Conservation (phyloP, 192 early-diverging fungal species). For the Coemansia interrupta region DNA sequence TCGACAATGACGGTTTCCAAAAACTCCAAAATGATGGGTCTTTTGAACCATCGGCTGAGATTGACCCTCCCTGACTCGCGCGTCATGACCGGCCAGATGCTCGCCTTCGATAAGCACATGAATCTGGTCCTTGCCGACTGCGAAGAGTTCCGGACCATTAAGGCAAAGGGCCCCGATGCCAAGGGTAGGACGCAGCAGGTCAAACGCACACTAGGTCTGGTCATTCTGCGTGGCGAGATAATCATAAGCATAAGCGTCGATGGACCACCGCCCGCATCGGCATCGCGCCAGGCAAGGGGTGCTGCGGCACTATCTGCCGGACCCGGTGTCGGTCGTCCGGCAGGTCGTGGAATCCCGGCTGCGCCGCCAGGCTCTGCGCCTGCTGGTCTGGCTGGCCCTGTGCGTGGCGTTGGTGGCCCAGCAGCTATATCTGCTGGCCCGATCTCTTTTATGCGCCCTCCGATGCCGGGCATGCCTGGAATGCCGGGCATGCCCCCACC, state of each 20-base stretch:
- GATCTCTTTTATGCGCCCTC: conserved; percentile 73
- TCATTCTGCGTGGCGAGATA: conserved; percentile 90
- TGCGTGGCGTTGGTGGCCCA: conserved; percentile 95
- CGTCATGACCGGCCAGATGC: conserved; percentile 93
- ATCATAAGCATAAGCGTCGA: conserved; percentile 90
- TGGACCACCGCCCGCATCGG: conserved; percentile 74
- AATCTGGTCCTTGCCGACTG: conserved; percentile 96
- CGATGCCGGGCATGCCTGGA: conserved; percentile 58
- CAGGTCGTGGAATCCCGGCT: conserved; percentile 72
- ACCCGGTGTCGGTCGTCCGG: conserved; percentile 79
- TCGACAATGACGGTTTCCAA: conserved; percentile 60
- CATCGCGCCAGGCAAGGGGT: conserved; percentile 37
- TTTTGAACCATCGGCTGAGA: conserved; percentile 92
- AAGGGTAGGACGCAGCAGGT: conserved; percentile 65
- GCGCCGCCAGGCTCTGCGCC: conserved; percentile 50
- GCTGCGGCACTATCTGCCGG: conserved; percentile 51
- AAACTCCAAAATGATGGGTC: conserved; percentile 85
- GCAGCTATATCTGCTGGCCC: conserved; percentile 59
- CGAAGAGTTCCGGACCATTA: conserved; percentile 93
- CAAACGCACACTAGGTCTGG: conserved; percentile 87
- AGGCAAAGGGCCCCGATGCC: conserved; percentile 56
- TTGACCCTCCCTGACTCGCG: conserved; percentile 90
- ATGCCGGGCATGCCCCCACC: conserved; percentile 57
- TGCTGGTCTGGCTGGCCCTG: conserved; percentile 77
- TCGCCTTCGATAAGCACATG: conserved; percentile 99